Conservation (phyloP, 2,329 filamentous ascomycete genomes). For the Cadophora luteo-olivacea region DNA sequence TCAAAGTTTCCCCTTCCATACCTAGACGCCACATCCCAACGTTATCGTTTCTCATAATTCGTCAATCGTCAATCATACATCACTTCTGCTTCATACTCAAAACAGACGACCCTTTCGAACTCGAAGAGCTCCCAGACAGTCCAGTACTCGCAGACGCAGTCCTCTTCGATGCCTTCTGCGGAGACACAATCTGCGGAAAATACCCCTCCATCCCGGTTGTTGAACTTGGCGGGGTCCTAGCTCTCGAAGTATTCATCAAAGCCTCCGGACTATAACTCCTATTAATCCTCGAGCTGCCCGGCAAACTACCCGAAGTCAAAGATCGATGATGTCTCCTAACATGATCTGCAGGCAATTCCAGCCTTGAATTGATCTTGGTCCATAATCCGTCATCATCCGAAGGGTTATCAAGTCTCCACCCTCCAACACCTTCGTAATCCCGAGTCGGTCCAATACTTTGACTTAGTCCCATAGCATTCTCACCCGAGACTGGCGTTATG, state of each 20-base stretch:
- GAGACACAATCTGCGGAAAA: slow-evolving; percentile 32
- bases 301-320: slow-evolving; percentile 38
- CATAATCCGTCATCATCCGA: slow-evolving; percentile 50
- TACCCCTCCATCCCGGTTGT: slow-evolving; percentile 29
- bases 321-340: slow-evolving; percentile 52
- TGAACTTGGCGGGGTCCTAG: slow-evolving; percentile 53
- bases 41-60: slow-evolving; percentile 1
- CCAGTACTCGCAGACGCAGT: slow-evolving; percentile 26
- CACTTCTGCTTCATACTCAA: slow-evolving; percentile 40
- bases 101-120: slow-evolving; percentile 37
- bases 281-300: slow-evolving; percentile 31
- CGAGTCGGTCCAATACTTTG: slow-evolving; percentile 58
- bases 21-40: slow-evolving; percentile 1
- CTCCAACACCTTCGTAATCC: slow-evolving; percentile 66
- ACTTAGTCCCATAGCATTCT: slow-evolving; percentile 49
- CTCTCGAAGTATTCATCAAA: slow-evolving; percentile 53
- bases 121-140: slow-evolving; percentile 34
- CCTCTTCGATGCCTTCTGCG: slow-evolving; percentile 31
- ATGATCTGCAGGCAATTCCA: slow-evolving; percentile 56
- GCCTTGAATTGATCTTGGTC: slow-evolving; percentile 59
- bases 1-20: not conserved
- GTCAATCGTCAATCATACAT: slow-evolving; percentile 26
- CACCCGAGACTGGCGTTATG: slow-evolving; percentile 37
- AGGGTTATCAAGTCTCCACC: slow-evolving; percentile 56
- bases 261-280: slow-evolving; percentile 44